These are phyloP conservation scores for Skeletonema menzelii DNA, from an alignment of 108 stramenopile species.

Conservation along the genomic window DNA sequence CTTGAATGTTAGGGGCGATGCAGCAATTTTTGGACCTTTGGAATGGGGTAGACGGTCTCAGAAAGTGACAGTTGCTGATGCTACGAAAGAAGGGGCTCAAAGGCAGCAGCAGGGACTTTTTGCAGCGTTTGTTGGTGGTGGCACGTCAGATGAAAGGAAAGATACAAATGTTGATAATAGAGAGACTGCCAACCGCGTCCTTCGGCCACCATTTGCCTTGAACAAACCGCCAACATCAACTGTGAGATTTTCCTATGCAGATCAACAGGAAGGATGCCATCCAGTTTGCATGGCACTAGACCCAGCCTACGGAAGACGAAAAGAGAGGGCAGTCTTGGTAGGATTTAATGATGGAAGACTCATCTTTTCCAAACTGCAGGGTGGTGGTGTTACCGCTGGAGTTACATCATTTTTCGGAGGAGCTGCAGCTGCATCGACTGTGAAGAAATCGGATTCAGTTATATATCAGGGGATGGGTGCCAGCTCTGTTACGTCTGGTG, in stretches of 20 bases:
- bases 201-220: constrained; percentile 33
- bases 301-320: constrained; percentile 57
- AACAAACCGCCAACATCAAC: constrained; percentile 34
- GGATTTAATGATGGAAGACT: constrained; percentile 76
- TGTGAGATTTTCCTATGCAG: constrained; percentile 21
- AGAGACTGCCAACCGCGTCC: background rate
- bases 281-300: constrained; percentile 67
- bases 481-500: constrained; percentile 4
- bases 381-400: constrained; percentile 17
- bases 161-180: too few species aligned
- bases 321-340: constrained; percentile 62
- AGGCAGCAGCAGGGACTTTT: too few species aligned
- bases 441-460: constrained; percentile 37
- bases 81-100: background rate
- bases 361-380: constrained; percentile 61
- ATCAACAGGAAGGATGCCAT: background rate
- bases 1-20: constrained; percentile 37
- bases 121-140: constrained; percentile 8
- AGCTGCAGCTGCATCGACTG: constrained; percentile 12
- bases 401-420: constrained; percentile 34
- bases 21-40: constrained; percentile 39
- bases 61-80: background rate
- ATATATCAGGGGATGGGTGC: constrained; percentile 41
- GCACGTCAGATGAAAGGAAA: background rate
- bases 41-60: constrained; percentile 27